Conservation (phyloP, 192 early-diverging fungal species). For the Linnemannia elongata region DNA sequence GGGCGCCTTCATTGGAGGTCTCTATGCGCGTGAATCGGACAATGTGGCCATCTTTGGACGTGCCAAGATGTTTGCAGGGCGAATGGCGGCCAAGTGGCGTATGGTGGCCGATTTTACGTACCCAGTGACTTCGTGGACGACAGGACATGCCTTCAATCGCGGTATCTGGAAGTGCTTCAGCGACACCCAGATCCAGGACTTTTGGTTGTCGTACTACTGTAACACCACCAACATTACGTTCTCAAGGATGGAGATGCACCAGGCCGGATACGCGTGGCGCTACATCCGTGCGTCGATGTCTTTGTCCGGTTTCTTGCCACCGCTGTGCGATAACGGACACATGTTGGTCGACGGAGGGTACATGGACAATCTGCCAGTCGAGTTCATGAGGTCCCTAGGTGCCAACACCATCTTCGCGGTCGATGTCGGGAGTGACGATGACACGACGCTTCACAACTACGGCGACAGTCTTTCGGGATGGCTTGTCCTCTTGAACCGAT, state of each 20-base stretch:
- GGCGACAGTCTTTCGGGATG: slow-evolving; percentile 95
- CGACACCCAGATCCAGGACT: slow-evolving; percentile 96
- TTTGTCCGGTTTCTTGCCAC: slow-evolving; percentile 94
- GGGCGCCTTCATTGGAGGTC: slow-evolving; percentile 94
- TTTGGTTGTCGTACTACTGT: slow-evolving; percentile 97
- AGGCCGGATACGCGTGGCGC: slow-evolving; percentile 95
- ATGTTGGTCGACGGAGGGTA: slow-evolving; percentile 99
- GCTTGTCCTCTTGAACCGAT: slow-evolving; percentile 86
- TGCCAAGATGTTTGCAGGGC: slow-evolving; percentile 84
- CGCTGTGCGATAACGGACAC: slow-evolving; percentile 95
- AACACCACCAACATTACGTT: slow-evolving; percentile 97
- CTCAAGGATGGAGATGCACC: slow-evolving; percentile 94
- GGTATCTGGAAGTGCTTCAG: slow-evolving; percentile 95
- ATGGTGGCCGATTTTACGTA: slow-evolving; percentile 95
- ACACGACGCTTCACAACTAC: slow-evolving; percentile 92
- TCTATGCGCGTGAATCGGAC: slow-evolving; percentile 92
- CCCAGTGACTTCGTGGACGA: slow-evolving; percentile 91
- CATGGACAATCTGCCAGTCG: slow-evolving; percentile 96
- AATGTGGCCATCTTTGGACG: slow-evolving; percentile 90
- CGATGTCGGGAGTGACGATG: slow-evolving; percentile 93
- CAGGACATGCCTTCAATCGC: slow-evolving; percentile 96
- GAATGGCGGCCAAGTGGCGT: slow-evolving; percentile 89
- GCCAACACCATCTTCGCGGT: slow-evolving; percentile 95
- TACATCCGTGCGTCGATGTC: slow-evolving; percentile 99
- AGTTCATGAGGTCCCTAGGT: slow-evolving; percentile 81